These are phyloP conservation scores for Crotalaria pallida DNA, from an alignment of 306 rosid genomes.

Conservation along the genomic window DNA sequence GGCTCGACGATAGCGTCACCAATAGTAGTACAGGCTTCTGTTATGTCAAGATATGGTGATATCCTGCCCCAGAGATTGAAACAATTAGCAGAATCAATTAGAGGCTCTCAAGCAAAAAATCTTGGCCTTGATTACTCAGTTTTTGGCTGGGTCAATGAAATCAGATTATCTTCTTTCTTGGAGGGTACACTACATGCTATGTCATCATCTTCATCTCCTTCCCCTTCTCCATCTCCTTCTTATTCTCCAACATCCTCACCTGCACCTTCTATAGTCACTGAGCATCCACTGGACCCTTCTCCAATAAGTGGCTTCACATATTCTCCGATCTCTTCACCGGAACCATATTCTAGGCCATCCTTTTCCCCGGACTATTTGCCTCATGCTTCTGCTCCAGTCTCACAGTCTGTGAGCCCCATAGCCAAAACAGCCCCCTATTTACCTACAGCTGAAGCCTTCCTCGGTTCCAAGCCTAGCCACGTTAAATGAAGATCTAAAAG, in stretches of 20 bases:
- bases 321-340: constrained; percentile 37
- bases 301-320: constrained; percentile 21
- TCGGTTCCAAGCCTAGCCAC: constrained; percentile 30
- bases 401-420: constrained; percentile 31
- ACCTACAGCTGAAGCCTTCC: constrained; percentile 14
- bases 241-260: constrained; percentile 36
- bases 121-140: constrained; percentile 69
- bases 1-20: constrained; percentile 67
- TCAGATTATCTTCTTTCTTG: constrained; percentile 58
- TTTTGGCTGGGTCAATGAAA: constrained; percentile 73
- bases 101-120: constrained; percentile 46
- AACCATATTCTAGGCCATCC: background rate
- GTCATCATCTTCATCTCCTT: constrained; percentile 62
- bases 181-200: constrained; percentile 39
- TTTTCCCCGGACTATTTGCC: constrained; percentile 33
- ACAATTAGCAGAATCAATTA: constrained; percentile 64
- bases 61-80: constrained; percentile 59
- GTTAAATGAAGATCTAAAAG: constrained; percentile 30
- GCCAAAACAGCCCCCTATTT: constrained; percentile 30
- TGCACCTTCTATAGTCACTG: constrained; percentile 39
- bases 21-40: constrained; percentile 63
- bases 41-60: constrained; percentile 43
- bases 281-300: constrained; percentile 48
- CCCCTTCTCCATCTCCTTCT: constrained; percentile 50
- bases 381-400: constrained; percentile 34